Evolutionary conservation across 1,284 basidiomycete species (phyloP).

Genomic region (Marasmius fiardii): DNA sequence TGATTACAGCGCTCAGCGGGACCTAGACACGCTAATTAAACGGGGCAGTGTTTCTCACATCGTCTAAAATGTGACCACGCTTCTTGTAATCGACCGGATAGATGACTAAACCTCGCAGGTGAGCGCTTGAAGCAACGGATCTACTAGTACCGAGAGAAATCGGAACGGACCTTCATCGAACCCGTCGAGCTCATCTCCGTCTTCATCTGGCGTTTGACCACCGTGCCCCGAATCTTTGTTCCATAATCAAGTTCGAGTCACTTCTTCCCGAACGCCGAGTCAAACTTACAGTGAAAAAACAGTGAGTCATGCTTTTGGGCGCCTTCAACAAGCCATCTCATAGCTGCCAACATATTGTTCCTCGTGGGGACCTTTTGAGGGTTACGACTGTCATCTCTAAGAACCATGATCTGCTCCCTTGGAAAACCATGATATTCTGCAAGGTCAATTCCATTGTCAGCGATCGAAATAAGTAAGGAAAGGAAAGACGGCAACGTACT

Average conservation of each 20-base stretch:
- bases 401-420: conserved; percentile 69
- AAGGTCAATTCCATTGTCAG: too few species aligned
- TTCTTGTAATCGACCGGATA: conserved; percentile 76
- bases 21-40: neutral
- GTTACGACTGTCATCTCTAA: conserved; percentile 71
- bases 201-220: conserved; percentile 67
- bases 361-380: conserved; percentile 67
- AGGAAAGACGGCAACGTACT: conserved; percentile 34
- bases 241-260: too few species aligned
- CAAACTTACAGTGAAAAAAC: conserved; percentile 82
- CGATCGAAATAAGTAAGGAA: too few species aligned
- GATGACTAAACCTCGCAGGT: conserved; percentile 43
- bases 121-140: neutral
- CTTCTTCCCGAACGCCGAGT: too few species aligned
- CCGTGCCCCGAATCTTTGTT: conserved; percentile 79
- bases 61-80: conserved; percentile 70
- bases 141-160: too few species aligned
- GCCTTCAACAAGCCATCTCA: conserved; percentile 83
- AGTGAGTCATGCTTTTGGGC: conserved; percentile 78
- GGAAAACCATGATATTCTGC: conserved; percentile 63
- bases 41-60: conserved; percentile 50
- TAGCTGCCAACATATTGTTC: conserved; percentile 78
- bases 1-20: too few species aligned
- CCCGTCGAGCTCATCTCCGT: conserved; percentile 70
- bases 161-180: conserved; percentile 59